Evolutionary conservation across 345 rosid species (phyloP), one percentile per base, ranked within the genome.

Genomic region (Turritis glabra): DNA sequence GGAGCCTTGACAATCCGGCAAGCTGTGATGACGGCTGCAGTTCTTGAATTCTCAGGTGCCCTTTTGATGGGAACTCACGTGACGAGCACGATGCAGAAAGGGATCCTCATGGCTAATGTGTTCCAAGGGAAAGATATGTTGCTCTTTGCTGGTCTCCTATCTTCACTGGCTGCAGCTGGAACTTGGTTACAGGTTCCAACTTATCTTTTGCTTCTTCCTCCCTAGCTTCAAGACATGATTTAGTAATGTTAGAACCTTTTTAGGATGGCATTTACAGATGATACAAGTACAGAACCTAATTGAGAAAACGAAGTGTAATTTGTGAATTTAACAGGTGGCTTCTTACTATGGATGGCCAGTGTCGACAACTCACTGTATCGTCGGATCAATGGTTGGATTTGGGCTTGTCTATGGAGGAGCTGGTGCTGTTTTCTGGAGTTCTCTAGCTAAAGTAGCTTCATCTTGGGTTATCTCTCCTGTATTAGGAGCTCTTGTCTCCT

Each of bases 301-400:
- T n/a, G 22, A 22, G 23, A 71, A 47, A 30, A 47, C 9, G 18
- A 35, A 47, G 8, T 27, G 55, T 38, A 30, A 43, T 17, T 17
- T 50, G 40, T 40, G 18, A 50, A 58, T 1, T 0, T 25, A 7
- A 22, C 86, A 91, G 98, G 90, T 94, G 15, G 91, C 98, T 6
- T 94, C 98, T 14, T 94, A 86, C 74, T 94, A 73, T 64, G 97
- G 98, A 17, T 92, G 88, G 94, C 99, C 99, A 23, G 98, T 95
- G 78, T 95, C 99, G 2, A 95, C 99, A 51, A 95, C 99, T 7
- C 98, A 95, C 77, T 95, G 98, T 73, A 92, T 92, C 19, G 88
- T 95, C 5, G 99, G 98, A 79, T 88, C 98, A 19, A 95, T 95
- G 99, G 99, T 95, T 41, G 99, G 99, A 27, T 92, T 95, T 69